Conservation (phyloP, 2,329 filamentous ascomycete genomes). For the Colletotrichum noveboracense region DNA sequence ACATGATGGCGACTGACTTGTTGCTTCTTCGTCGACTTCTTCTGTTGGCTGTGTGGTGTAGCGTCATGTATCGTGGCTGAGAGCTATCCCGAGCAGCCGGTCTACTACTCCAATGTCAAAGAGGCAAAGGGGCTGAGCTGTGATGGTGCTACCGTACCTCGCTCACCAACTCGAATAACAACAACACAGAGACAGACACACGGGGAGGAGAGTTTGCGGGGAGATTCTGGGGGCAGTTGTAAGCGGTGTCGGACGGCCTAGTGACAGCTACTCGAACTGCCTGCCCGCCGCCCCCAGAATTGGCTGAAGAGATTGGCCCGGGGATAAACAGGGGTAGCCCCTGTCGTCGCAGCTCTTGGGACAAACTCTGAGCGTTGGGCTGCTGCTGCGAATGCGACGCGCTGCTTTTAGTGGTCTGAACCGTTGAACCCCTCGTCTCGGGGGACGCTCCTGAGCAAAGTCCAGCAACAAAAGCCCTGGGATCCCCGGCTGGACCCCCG, state of each 20-base stretch:
- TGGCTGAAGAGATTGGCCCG: background rate
- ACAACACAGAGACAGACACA: background rate
- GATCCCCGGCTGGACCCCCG: background rate
- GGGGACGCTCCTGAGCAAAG: background rate
- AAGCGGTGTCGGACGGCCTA: background rate
- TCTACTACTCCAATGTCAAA: background rate
- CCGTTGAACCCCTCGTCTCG: constrained; percentile 11
- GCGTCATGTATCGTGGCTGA: background rate
- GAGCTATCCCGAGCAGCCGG: background rate
- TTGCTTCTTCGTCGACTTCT: background rate
- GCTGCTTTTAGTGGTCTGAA: background rate
- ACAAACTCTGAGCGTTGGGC: background rate
- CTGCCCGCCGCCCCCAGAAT: background rate
- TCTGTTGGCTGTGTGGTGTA: background rate
- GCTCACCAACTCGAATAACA: background rate
- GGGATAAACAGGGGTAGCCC: background rate
- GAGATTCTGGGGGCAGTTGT: constrained; percentile 4
- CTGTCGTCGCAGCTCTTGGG: background rate
- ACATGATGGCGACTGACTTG: background rate
- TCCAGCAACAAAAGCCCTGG: background rate
- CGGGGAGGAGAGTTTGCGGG: background rate
- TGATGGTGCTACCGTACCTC: background rate
- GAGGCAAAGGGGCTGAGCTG: background rate
- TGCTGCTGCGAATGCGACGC: background rate
- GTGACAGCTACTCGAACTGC: background rate